Conservation (phyloP, 1,284 basidiomycete species). For the Mrakiaceae sp. region DNA sequence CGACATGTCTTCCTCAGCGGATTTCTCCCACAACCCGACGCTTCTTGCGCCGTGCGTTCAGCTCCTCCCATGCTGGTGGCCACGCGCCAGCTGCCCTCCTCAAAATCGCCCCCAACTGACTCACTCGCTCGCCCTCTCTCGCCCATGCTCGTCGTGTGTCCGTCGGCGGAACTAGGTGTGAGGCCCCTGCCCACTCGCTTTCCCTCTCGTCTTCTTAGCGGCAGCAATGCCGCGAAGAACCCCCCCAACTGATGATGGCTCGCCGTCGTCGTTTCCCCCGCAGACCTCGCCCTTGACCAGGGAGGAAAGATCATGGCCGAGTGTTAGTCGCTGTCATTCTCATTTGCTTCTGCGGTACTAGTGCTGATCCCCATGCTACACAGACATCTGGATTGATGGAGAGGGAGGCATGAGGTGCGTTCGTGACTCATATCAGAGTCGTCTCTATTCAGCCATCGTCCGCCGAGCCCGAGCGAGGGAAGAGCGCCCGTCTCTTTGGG, state of each 20-base stretch:
- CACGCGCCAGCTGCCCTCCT: no score
- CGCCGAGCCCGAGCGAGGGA: neutral
- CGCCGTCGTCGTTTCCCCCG: neutral
- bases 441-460: neutral
- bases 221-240: no score
- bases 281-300: neutral
- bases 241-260: no score
- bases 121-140: no score
- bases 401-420: slow-evolving; percentile 8
- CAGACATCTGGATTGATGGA: slow-evolving; percentile 16
- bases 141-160: no score
- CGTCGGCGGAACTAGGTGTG: no score
- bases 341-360: neutral
- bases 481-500: no score
- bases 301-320: slow-evolving; percentile 14
- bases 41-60: slow-evolving; percentile 13
- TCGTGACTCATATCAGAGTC: no score
- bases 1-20: slow-evolving; percentile 4
- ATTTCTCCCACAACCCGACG: slow-evolving; percentile 7
- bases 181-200: no score
- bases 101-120: no score
- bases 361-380: neutral
- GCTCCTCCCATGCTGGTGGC: neutral
- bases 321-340: neutral
- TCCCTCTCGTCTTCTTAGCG: no score